These are phyloP conservation scores for Amaranthus palmeri DNA, from an alignment of 148 eudicot genomes.

Conservation along the genomic window DNA sequence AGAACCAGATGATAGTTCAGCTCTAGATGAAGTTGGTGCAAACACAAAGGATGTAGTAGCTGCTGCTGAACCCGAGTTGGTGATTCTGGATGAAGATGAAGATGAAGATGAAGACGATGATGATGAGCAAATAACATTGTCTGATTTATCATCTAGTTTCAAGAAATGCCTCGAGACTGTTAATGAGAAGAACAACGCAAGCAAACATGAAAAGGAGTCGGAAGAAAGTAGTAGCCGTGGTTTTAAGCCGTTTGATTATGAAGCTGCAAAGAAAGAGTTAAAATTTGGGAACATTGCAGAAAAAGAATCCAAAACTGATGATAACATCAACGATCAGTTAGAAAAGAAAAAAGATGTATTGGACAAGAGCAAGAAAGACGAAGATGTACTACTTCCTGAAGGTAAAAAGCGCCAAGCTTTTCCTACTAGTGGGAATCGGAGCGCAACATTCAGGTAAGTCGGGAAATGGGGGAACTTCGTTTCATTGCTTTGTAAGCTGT, in stretches of 20 bases:
- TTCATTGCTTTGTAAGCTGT: conserved; percentile 7
- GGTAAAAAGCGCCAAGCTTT: conserved; percentile 93
- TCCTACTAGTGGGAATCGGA: conserved; percentile 88
- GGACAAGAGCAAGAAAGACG: conserved; percentile 32
- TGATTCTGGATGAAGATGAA: conserved; percentile 23
- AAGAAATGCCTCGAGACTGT: conserved; percentile 55
- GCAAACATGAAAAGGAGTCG: conserved; percentile 19
- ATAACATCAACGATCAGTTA: neutral
- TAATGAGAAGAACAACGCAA: conserved; percentile 23
- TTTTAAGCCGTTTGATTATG: conserved; percentile 71
- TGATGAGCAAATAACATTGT: conserved; percentile 54
- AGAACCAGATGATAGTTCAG: conserved; percentile 15
- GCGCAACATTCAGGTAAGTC: conserved; percentile 63
- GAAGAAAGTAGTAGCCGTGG: conserved; percentile 24
- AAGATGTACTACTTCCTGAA: conserved; percentile 36
- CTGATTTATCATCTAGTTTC: conserved; percentile 77
- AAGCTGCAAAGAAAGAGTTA: conserved; percentile 56
- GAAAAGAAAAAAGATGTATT: conserved; percentile 32
- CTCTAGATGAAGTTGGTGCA: conserved; percentile 15
- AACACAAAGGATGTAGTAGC: conserved; percentile 2
- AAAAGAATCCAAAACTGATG: conserved; percentile 17
- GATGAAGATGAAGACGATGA: conserved; percentile 24
- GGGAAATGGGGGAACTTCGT: neutral
- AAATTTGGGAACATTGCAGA: conserved; percentile 36
- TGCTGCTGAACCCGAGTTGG: conserved; percentile 18